Evolutionary conservation across 352 stramenopile species (phyloP).

Genomic region (Thraustotheca clavata): DNA sequence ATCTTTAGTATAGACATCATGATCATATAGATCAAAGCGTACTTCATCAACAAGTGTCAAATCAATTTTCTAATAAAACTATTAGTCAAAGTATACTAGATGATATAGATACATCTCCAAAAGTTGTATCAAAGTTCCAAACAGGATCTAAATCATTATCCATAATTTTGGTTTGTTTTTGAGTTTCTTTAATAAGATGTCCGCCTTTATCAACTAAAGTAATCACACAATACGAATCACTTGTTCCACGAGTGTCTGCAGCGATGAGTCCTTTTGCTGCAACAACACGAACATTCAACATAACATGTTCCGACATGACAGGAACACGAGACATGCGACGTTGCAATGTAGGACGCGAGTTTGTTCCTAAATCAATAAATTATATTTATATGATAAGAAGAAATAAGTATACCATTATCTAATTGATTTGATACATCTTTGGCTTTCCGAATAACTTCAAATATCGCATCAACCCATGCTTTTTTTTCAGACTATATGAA

Average conservation of each 20-base stretch:
- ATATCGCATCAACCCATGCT: conserved; percentile 52
- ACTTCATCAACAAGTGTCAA: conserved; percentile 44
- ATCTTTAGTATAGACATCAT: conserved; percentile 43
- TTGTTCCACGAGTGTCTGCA: conserved; percentile 53
- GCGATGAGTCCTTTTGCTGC: conserved; percentile 41
- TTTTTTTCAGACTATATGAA: conserved; percentile 33
- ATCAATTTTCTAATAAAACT: conserved; percentile 30
- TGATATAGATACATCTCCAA: conserved; percentile 16
- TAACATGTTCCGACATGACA: conserved; percentile 24
- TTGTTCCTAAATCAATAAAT: neutral
- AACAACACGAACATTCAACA: conserved; percentile 46
- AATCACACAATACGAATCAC: conserved; percentile 62
- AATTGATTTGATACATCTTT: conserved; percentile 26
- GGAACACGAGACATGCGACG: conserved; percentile 19
- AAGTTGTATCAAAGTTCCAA: conserved; percentile 35
- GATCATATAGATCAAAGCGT: conserved; percentile 51
- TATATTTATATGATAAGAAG: neutral
- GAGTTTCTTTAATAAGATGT: conserved; percentile 40
- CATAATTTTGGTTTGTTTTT: conserved; percentile 44
- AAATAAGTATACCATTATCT: neutral
- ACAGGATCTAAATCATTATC: conserved; percentile 38
- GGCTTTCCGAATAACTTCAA: conserved; percentile 37
- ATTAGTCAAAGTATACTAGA: conserved; percentile 36
- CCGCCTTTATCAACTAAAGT: conserved; percentile 55
- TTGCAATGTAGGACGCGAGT: conserved; percentile 12